Base-by-base conservation (phyloP, 192 early-diverging fungal species). In the Backusella westeae region DNA sequence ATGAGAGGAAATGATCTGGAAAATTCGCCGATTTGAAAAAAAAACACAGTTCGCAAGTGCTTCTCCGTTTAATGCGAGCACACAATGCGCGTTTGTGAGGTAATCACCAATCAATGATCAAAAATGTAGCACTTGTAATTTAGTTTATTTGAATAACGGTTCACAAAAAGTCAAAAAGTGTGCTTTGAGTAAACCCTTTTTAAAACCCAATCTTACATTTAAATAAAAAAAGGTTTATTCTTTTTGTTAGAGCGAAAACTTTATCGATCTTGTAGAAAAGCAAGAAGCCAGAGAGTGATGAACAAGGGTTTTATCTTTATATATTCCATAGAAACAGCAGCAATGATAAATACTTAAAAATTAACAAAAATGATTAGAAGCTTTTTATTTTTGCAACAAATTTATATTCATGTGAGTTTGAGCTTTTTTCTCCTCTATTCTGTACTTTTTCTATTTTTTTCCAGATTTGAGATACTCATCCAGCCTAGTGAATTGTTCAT, bases 101-200 rank as follows among this genome's bases (percentile, higher is more conserved):
- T 29, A 63, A 63, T 26, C 56, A 63, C 56, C 56, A 63, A 63
- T 63, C 23, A 63, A 63, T 29, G 21, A 63, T 63, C 56, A 29
- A 63, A 63, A 63, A 29, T 23, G 56, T 63, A 63, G 56, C 56
- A 63, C 56, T 63, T 63, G 23, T 5, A 63, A 49, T 49, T 29
- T 29, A 63, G 26, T 29, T 63, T 29, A 63, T 29, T 29, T 29
- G 29, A 63, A 23, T 63, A 23, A 63, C 56, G 56, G 56, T 63
- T 63, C 56, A 63, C 56, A 63, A 63, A 29, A 63, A 63, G 56
- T 63, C 56, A 63, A 63, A 63, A 63, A 63, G 23, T 63, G 26
- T 29, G 56, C 56, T 29, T 29, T 63, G 56, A 14, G 8, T 29
- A 63, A 63, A 63, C 21, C 10, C 26, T 63, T 59, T 59, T 63